phyloP scores from a whole-genome alignment of 192 early-diverging fungal species.

The Coemansia aciculifera region DNA sequence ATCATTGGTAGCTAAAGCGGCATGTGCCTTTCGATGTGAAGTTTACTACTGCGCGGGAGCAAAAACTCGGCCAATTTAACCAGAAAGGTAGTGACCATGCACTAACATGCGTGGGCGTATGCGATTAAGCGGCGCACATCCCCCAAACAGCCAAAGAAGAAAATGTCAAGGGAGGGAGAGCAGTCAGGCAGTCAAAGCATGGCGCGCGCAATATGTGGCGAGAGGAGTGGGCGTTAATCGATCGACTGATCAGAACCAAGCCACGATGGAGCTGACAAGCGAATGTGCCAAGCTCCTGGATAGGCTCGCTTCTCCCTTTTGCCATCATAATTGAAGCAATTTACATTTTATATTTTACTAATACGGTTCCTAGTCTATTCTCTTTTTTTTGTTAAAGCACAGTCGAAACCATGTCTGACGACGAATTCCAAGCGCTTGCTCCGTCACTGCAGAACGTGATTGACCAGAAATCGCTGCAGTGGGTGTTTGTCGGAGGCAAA shows the following conservation, averaged over 20 bases:
- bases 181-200: too few species aligned
- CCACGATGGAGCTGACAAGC: not conserved
- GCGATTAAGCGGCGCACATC: not conserved
- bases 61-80: not conserved
- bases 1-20: not conserved
- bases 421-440: slow-evolving; percentile 73
- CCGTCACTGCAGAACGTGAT: slow-evolving; percentile 93
- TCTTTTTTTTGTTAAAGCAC: not conserved
- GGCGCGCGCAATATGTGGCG: not conserved
- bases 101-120: not conserved
- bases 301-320: not conserved
- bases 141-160: not conserved
- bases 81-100: not conserved
- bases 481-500: slow-evolving; percentile 99
- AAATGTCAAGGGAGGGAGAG: not conserved
- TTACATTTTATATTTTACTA: not conserved
- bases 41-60: not conserved
- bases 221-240: not conserved
- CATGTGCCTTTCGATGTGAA: not conserved
- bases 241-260: not conserved
- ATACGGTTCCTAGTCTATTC: not conserved
- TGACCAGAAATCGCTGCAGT: slow-evolving; percentile 93
- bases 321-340: not conserved
- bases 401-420: slow-evolving; percentile 57
- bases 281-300: not conserved